Base-by-base conservation (phyloP, 371 early-diverging fungal species). In the Blakeslea trispora region DNA sequence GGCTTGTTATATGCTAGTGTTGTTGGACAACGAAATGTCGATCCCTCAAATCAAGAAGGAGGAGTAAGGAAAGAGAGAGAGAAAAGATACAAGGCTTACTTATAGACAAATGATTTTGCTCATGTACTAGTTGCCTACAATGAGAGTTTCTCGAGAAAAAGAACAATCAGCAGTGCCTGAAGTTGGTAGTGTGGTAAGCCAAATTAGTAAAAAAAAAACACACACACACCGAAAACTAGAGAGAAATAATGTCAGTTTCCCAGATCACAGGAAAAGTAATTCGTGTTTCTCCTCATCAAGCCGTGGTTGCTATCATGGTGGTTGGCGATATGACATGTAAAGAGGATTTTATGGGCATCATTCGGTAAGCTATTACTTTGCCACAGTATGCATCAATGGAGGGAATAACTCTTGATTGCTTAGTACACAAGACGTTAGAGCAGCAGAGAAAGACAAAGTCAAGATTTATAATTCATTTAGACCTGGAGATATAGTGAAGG, bases 401-500 rank as follows among this genome's bases (percentile, higher is more conserved):
- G 14, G 14, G 28, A 44, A 8, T 39, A 14, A 28, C 14, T 43
- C 44, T 28, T 14, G n/a, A 39, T 48, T 23, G 22, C 0, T 15
- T 53, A 83, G 91, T 23, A 77, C 81, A 11, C 96, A 96, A 77
- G 97, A 97, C 69, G 91, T 98, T 1, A 75, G 98, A 14, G 93
- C 94, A 23, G 92, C 95, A 0, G 97, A 98, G 59, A 91, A 88
- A 63, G 98, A 97, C 66, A 90, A 91, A 59, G 92, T 97, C 43
- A 90, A 92, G 66, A 93, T 98, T 60, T 86, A 88, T 74, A 78
- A 85, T 40, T 91, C 90, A 22, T 98, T 94, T 74, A 74, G 95
- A 47, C 98, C 97, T 1, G 98, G 97, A n/a, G 98, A 98, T 63
- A 88, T 98, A 59, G 79, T 93, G 7, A 82, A 89, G 19, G 93